Base-by-base conservation (phyloP, 2,329 filamentous ascomycete genomes). In the Albophoma yamanashiensis region DNA sequence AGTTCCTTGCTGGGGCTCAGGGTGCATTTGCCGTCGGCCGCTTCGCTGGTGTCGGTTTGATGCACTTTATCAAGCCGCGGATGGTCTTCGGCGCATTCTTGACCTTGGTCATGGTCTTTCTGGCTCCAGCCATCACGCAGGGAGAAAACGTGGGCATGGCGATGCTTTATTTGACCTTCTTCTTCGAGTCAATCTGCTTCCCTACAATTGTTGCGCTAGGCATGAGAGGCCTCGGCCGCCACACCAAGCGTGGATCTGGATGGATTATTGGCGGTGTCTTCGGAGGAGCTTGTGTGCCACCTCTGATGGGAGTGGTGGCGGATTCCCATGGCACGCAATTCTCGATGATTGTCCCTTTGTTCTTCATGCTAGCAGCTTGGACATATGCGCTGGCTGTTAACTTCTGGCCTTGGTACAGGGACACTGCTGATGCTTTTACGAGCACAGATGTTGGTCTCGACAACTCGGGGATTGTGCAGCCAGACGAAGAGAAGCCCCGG, bases 151-250 rank as follows among this genome's bases (percentile, higher is more conserved):
- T 71, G 0, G 81, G 80, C 53, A 74, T 85, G 62, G 75, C 79
- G 4, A 85, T 91, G 78, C 80, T 91, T 31, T 89, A 85, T 71
- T 63, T 89, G 12, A 83, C 87, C 5, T 78, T 92, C 22, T 91
- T 92, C 77, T 92, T 92, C 72, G 89, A 91, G 73, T 87, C 83
- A 4, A 88, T 91, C 68, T 89, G 87, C 71, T 93, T 92, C 77
- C 89, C 89, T 0, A 92, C 89, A 22, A 91, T 93, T 67, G 85
- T 93, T 38, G 88, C 89, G 3, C 78, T 92, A 2, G 88, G 88
- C 9, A 90, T 91, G 77, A 82, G 88, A 27, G 89, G 88, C 2
- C 79, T 92, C 1, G 89, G 90, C 7, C 82, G 85, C n/a, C 87
- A 93, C 74, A 89, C 87, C 40, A 92, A 92, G 77, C 82, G 88